phyloP scores from a whole-genome alignment of 2,329 filamentous ascomycete genomes.

The Phaeoacremonium minimum region DNA sequence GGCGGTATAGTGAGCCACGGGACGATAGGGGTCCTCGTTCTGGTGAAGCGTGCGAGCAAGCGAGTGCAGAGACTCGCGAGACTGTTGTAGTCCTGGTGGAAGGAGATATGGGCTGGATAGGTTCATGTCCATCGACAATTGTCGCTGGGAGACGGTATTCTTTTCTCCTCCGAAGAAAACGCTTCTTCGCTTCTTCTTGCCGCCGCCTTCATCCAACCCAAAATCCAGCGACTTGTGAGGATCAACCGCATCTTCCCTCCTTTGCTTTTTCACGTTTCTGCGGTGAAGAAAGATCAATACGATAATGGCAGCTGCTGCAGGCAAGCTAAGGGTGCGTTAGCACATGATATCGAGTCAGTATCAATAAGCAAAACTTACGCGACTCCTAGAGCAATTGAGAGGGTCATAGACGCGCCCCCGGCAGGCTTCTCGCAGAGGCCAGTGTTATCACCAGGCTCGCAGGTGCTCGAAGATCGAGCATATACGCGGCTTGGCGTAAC shows the following conservation, averaged over 20 bases:
- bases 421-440: conserved; percentile 58
- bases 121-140: conserved; percentile 70
- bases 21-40: conserved; percentile 81
- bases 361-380: conserved; percentile 50
- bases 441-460: too few species aligned
- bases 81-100: conserved; percentile 74
- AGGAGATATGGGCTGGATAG: conserved; percentile 86
- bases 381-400: conserved; percentile 66
- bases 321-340: too few species aligned
- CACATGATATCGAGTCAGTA: conserved; percentile 60
- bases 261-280: conserved; percentile 67
- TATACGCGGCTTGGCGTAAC: conserved; percentile 15
- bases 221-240: conserved; percentile 92
- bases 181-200: conserved; percentile 39
- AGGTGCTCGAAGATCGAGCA: conserved; percentile 11
- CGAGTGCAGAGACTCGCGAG: conserved; percentile 81
- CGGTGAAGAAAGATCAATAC: conserved; percentile 71
- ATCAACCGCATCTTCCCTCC: conserved; percentile 76
- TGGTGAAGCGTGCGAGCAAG: conserved; percentile 71
- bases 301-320: conserved; percentile 67
- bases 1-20: conserved; percentile 50
- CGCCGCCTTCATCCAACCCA: conserved; percentile 59
- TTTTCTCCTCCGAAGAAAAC: conserved; percentile 53
- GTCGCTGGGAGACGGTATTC: conserved; percentile 37
- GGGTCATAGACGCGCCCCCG: conserved; percentile 47